A percentile compares a stretch with the other conserved stretches of the same genome.
Evolutionary conservation across 2,329 filamentous ascomycete genomes (phyloP).

Genomic region (Fusarium xyrophilum): DNA sequence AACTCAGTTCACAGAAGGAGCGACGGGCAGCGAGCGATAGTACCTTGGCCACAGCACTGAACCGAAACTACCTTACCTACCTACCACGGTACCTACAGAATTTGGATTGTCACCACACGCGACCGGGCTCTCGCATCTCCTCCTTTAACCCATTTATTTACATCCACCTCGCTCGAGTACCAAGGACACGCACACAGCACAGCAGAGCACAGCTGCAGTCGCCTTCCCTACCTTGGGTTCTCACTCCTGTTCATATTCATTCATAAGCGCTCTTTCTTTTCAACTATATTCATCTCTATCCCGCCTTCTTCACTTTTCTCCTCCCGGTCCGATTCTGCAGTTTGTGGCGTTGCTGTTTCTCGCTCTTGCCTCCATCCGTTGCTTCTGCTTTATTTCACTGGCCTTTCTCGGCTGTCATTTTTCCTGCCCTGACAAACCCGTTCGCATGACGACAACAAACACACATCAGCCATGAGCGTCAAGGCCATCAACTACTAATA

Average conservation of each 20-base stretch:
- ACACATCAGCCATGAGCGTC: constrained; percentile 34
- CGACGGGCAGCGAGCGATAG: constrained; percentile 15
- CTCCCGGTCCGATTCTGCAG: neutral
- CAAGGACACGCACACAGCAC: constrained; percentile 3
- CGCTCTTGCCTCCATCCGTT: constrained; percentile 22
- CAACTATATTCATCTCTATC: constrained; percentile 1
- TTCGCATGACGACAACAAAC: constrained; percentile 30
- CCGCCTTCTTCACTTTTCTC: neutral
- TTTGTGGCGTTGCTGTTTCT: constrained; percentile 31
- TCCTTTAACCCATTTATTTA: constrained; percentile 38
- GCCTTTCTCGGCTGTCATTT: constrained; percentile 20
- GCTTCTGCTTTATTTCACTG: constrained; percentile 19
- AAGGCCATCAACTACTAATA: constrained; percentile 33
- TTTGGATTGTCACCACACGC: constrained; percentile 32
- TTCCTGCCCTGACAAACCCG: constrained; percentile 15
- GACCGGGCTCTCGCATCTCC: constrained; percentile 34
- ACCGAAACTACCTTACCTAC: neutral
- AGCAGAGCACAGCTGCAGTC: neutral
- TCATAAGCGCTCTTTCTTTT: constrained; percentile 1
- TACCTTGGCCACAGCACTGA: neutral
- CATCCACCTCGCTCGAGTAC: constrained; percentile 17
- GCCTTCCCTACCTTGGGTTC: neutral
- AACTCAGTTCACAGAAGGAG: neutral
- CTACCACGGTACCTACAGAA: neutral
- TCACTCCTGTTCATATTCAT: constrained; percentile 1